Percentiles rank a stretch among this genome's conserved stretches.
Conservation (phyloP, 306 rosid species). For the Cyclanthera cordifolia region DNA sequence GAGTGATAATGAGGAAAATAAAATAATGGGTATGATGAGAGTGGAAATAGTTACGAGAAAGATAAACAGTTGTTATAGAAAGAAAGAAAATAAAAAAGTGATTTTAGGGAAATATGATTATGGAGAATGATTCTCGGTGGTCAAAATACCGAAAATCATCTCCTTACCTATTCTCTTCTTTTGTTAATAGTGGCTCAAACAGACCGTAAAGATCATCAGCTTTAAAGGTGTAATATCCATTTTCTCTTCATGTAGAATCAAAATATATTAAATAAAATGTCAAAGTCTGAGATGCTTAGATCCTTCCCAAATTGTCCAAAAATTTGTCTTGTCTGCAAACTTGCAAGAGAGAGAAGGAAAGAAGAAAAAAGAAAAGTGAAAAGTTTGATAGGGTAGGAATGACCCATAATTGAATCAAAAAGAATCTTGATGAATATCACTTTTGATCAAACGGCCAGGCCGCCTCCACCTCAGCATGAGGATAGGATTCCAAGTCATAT, state of each 20-base stretch:
- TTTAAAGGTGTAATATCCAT: background rate
- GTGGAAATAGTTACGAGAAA: too few species aligned
- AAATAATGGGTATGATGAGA: too few species aligned
- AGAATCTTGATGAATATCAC: conserved; percentile 2
- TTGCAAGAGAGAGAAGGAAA: background rate
- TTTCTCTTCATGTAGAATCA: background rate
- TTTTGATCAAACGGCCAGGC: conserved; percentile 2
- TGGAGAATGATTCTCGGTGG: too few species aligned
- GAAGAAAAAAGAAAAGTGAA: background rate
- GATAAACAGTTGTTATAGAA: too few species aligned
- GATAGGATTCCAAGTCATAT: conserved; percentile 9
- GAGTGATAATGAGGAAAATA: too few species aligned
- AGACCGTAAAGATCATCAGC: background rate
- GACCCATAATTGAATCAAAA: background rate
- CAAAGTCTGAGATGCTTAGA: conserved; percentile 4
- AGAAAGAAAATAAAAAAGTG: too few species aligned
- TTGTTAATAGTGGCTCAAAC: too few species aligned
- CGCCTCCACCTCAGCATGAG: background rate
- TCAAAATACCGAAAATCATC: too few species aligned
- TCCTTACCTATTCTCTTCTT: too few species aligned
- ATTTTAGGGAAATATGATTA: too few species aligned
- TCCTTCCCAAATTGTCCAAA: conserved; percentile 8
- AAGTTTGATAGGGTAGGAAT: background rate
- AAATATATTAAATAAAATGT: conserved; percentile 7
- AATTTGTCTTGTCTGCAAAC: background rate